Base-by-base conservation (phyloP, 176 grass and related monocot species). In the Themeda triandra region DNA sequence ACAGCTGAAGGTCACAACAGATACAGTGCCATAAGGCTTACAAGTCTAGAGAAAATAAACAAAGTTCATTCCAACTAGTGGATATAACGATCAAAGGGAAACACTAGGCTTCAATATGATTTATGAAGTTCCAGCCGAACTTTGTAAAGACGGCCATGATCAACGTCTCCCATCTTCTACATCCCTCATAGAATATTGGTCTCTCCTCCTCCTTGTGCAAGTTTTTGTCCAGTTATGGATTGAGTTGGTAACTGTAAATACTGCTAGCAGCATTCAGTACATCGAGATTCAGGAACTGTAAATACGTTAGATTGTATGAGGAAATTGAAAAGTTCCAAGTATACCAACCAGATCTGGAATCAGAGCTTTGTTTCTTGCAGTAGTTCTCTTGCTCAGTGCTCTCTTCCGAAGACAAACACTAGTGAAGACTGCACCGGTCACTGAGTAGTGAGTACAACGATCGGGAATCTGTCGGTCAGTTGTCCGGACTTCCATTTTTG, bases 221-320 rank as follows among this genome's bases (percentile, higher is more conserved):
- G 5, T 80, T 35, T 62, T 33, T 80, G 13, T 11, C 18, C 25
- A 31, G n/a, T 15, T 71, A 62, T 39, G 13, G 3, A 9, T 53
- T 13, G 31, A 64, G 54, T 77, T 39, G 31, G 23, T 42, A 33
- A 40, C 32, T 75, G 76, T 89, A 84, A 30, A 48, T 68, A 75
- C 62, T 36, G n/a, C 40, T 28, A 27, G 25, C 44, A 44, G 25
- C 78, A 5, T 36, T 60, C 7, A 70, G 37, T 10, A 73, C 13
- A 59, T 0, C n/a, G 54, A 24, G 2, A n/a, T 24, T 24, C 54
- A 53, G 49, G 49, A 58, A 58, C 53, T 58, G 53, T 58, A 58
- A 8, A 54, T 54, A 54, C 69, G 48, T 13, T 62, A 4, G 63
- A 17, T 82, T 82, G 13, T 70, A 69, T 5, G 14, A 60, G 21